Conservation (phyloP, 768 basidiomycete species). For the Panellus pusillus region DNA sequence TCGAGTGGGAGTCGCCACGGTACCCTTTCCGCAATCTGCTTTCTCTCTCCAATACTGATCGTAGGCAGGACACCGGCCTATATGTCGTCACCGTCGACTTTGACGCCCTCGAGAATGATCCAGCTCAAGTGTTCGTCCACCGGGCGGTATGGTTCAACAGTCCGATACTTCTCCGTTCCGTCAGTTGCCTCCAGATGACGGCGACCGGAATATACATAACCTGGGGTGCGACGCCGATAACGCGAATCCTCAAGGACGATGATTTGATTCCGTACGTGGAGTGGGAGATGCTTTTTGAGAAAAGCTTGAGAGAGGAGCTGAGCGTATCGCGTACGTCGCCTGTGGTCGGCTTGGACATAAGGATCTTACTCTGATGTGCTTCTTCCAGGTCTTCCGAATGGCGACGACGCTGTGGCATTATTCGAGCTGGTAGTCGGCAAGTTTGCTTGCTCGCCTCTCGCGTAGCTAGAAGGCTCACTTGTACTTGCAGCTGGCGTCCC, state of each 20-base stretch:
- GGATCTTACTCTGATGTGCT: background rate
- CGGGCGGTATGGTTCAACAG: constrained; percentile 17
- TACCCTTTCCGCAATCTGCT: background rate
- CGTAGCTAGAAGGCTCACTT: background rate
- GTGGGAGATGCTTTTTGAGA: background rate
- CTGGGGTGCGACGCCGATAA: background rate
- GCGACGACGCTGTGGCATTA: constrained; percentile 8
- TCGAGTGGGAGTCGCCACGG: constrained; percentile 15
- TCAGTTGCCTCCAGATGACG: constrained; percentile 16
- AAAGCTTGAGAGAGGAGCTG: background rate
- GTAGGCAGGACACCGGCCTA: constrained; percentile 11
- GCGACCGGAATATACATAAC: constrained; percentile 13
- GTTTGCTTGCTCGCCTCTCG: background rate
- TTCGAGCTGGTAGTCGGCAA: constrained; percentile 8
- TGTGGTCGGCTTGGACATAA: no score
- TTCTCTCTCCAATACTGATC: no score
- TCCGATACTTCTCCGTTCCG: background rate
- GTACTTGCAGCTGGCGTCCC: background rate
- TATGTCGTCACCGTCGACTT: constrained; percentile 13
- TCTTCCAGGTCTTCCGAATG: constrained; percentile 4
- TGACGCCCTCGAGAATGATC: background rate
- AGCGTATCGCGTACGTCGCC: constrained; percentile 2
- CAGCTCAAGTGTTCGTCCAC: background rate
- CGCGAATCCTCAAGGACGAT: background rate
- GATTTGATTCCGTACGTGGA: background rate